phyloP scores from a whole-genome alignment of 805 yeast species.

The Millerozyma miso region DNA sequence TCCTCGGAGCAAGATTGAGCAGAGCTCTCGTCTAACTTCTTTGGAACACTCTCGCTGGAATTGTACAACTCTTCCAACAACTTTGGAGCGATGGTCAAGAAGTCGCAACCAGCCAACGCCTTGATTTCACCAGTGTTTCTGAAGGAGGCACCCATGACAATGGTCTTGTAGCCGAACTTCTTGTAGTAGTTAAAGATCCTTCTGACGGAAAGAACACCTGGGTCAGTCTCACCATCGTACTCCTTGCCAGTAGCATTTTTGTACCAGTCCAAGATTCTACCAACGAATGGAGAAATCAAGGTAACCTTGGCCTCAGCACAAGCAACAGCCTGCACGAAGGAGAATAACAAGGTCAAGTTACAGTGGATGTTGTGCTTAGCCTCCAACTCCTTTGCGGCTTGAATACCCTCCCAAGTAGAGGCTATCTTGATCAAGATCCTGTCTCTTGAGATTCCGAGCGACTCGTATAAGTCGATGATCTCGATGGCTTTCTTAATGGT shows the following conservation, averaged over 20 bases:
- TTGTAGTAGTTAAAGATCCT: slow-evolving; percentile 94
- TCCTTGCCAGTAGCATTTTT: slow-evolving; percentile 89
- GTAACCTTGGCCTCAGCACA: slow-evolving; percentile 97
- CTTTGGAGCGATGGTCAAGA: slow-evolving; percentile 90
- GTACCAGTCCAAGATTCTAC: slow-evolving; percentile 98
- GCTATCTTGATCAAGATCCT: slow-evolving; percentile 95
- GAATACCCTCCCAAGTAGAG: slow-evolving; percentile 99
- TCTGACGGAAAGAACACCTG: slow-evolving; percentile 93
- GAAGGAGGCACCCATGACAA: slow-evolving; percentile 99
- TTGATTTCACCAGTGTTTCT: slow-evolving; percentile 94
- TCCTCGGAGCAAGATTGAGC: slow-evolving; percentile 52
- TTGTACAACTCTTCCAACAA: slow-evolving; percentile 83
- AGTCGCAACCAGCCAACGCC: slow-evolving; percentile 96
- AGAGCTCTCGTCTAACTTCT: slow-evolving; percentile 64
- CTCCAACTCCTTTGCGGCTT: slow-evolving; percentile 96
- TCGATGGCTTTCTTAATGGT: slow-evolving; percentile 91
- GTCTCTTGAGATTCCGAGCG: slow-evolving; percentile 80
- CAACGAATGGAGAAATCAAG: slow-evolving; percentile 97
- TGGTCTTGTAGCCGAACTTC: slow-evolving; percentile 92
- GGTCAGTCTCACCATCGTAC: slow-evolving; percentile 78
- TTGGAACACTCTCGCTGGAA: slow-evolving; percentile 77
- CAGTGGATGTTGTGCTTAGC: slow-evolving; percentile 85
- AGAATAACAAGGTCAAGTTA: slow-evolving; percentile 92
- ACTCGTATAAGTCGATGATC: slow-evolving; percentile 81
- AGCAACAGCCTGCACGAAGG: slow-evolving; percentile 97